phyloP scores from a whole-genome alignment of 2,329 filamentous ascomycete species.

The Byssochlamys sp. region DNA sequence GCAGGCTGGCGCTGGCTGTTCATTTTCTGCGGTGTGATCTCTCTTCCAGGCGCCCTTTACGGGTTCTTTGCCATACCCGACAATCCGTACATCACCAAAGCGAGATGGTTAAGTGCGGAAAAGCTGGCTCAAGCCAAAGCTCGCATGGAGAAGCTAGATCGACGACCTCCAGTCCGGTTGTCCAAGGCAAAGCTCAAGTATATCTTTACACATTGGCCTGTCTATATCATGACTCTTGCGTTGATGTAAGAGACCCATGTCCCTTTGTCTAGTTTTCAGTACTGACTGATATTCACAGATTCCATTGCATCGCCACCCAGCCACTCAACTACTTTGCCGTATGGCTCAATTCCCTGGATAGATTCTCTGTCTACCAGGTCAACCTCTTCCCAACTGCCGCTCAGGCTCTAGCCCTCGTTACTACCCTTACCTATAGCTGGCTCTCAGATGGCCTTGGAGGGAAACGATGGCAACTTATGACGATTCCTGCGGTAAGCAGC shows the following conservation, averaged over 20 bases:
- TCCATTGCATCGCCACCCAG: constrained; percentile 11
- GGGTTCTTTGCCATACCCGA: constrained; percentile 24
- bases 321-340: constrained; percentile 13
- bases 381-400: constrained; percentile 12
- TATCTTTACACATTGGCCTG: constrained; percentile 9
- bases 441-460: constrained; percentile 11
- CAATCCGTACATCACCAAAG: constrained; percentile 22
- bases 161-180: constrained; percentile 4
- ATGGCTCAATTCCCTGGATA: constrained; percentile 10
- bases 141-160: constrained; percentile 7
- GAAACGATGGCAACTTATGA: constrained; percentile 8
- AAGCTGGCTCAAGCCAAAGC: constrained; percentile 3
- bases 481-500: constrained; percentile 9
- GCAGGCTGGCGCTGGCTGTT: constrained; percentile 21
- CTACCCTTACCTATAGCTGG: constrained; percentile 10
- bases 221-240: constrained; percentile 10
- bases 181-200: constrained; percentile 10
- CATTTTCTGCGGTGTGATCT: constrained; percentile 22
- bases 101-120: constrained; percentile 8
- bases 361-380: constrained; percentile 13
- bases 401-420: constrained; percentile 8
- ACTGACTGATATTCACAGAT: neutral
- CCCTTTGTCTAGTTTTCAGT: neutral
- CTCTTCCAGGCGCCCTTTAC: constrained; percentile 16
- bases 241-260: constrained; percentile 2